Percentiles rank a stretch among this genome's conserved stretches.
Evolutionary conservation across 2,329 filamentous ascomycete genomes (phyloP).

Genomic region (Eutypa lata): DNA sequence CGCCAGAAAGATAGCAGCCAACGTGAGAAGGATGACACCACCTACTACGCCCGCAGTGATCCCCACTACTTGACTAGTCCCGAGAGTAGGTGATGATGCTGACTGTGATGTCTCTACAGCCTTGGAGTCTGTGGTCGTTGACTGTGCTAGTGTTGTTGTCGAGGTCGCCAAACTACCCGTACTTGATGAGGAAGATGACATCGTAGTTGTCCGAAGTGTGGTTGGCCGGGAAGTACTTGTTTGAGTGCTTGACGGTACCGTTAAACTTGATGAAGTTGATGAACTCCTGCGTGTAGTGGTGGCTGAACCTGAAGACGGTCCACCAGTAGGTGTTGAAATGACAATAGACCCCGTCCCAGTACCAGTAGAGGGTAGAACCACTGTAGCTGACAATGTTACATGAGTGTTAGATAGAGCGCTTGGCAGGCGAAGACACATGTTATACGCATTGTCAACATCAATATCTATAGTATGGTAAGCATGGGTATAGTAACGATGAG

Average conservation of each 20-base stretch:
- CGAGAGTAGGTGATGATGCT: constrained; percentile 21
- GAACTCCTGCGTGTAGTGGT: constrained; percentile 2
- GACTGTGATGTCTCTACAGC: constrained; percentile 2
- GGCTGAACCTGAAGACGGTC: constrained; percentile 4
- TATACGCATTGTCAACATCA: constrained; percentile 38
- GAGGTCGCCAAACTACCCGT: constrained; percentile 6
- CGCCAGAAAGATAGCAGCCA: constrained; percentile 45
- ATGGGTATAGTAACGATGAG: constrained; percentile 12
- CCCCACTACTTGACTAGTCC: constrained; percentile 50
- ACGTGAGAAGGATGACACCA: constrained; percentile 45
- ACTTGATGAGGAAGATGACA: constrained; percentile 7
- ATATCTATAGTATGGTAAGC: constrained; percentile 17
- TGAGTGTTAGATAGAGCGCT: constrained; percentile 56
- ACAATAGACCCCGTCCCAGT: constrained; percentile 22
- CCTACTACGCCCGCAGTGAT: constrained; percentile 52
- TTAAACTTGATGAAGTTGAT: constrained; percentile 9
- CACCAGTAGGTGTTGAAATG: constrained; percentile 7
- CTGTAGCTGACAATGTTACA: constrained; percentile 54
- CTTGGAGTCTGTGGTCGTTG: constrained; percentile 6
- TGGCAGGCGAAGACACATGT: constrained; percentile 53
- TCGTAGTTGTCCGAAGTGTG: constrained; percentile 5
- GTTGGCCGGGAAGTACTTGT: constrained; percentile 13
- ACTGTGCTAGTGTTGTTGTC: constrained; percentile 2
- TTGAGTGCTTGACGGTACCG: constrained; percentile 5
- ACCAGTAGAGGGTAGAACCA: constrained; percentile 39